Evolutionary conservation across 2,329 filamentous ascomycete genomes (phyloP), one percentile per base, ranked within the genome.

Genomic region (Colletotrichum australisinense): DNA sequence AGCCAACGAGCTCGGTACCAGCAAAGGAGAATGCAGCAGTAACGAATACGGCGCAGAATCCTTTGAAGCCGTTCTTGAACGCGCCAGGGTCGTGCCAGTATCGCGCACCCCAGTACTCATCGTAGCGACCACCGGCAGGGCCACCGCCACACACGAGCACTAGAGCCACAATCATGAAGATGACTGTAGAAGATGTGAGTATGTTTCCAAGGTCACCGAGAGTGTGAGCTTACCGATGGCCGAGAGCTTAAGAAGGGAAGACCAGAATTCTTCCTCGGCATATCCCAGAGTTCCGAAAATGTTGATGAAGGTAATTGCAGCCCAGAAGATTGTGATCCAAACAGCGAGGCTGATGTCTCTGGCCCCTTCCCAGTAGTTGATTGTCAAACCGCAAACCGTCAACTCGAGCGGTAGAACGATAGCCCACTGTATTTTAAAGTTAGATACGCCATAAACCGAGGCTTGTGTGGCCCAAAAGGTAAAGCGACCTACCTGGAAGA

Each of bases 61-160:
- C 93, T 75, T 93, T 92, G 84, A 95, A 94, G 32, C 93, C 93
- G 77, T 94, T 90, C 79, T 92, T 84, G 81, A 95, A 95, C 0
- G 87, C 86, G 24, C 87, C 87, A 0, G 87, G 84, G 28, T 87
- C 78, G 67, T 87, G 79, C 87, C 88, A 88, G 42, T 85, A 84
- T 5, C 85, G 83, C 0, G 86, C 85, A 16, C 89, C 87, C 77
- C 82, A 86, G 78, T 89, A 89, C 12, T 86, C 72, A 71, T 73
- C 62, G 75, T 87, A 88, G 24, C 75, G 67, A 42, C 87, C 86
- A 26, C 77, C 82, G 1, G 83, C 85, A 4, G 91, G 90, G 1
- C 90, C 91, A 69, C 91, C 91, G 24, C 91, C 91, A 5, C 86
- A 84, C 53, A 91, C 88, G 49, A 90, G 83, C 26, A 92, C 83